Evolutionary conservation across 306 rosid genomes (phyloP).

Genomic region (Quercus rubra): DNA sequence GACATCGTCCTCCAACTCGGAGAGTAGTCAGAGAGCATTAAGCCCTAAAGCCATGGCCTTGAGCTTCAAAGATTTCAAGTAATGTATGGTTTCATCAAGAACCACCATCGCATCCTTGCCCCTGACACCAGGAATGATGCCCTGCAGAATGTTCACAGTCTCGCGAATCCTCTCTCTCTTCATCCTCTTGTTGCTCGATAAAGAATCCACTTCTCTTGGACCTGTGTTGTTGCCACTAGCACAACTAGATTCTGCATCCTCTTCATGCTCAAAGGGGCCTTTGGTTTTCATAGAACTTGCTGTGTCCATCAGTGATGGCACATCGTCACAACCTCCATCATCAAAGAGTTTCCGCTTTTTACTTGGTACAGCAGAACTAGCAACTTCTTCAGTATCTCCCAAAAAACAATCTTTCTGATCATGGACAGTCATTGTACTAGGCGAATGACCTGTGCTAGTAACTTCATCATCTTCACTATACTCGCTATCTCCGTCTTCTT

Average conservation of each 20-base stretch:
- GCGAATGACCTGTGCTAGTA: conserved; percentile 96
- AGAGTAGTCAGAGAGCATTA: conserved; percentile 43
- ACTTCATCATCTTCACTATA: conserved; percentile 77
- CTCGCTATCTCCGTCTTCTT: conserved; percentile 47
- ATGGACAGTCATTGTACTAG: conserved; percentile 62
- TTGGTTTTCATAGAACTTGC: conserved; percentile 52
- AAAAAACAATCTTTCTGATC: conserved; percentile 29
- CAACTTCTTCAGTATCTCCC: conserved; percentile 48
- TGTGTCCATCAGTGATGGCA: conserved; percentile 47
- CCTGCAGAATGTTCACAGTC: conserved; percentile 62
- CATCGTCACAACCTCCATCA: conserved; percentile 29
- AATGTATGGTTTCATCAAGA: conserved; percentile 79
- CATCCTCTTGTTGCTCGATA: conserved; percentile 44
- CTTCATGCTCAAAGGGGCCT: conserved; percentile 30
- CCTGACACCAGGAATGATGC: conserved; percentile 71
- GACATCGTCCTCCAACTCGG: conserved; percentile 17
- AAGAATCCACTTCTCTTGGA: conserved; percentile 34
- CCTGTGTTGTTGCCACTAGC: conserved; percentile 36
- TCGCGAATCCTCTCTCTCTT: conserved; percentile 71
- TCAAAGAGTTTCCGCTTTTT: conserved; percentile 67
- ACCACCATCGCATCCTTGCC: conserved; percentile 71
- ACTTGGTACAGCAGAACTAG: conserved; percentile 51
- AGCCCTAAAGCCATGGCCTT: conserved; percentile 62
- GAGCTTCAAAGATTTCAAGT: conserved; percentile 64
- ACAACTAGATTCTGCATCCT: conserved; percentile 77